phyloP scores from a whole-genome alignment of 2,329 filamentous ascomycete genomes.

The Cercospora berteroae region DNA sequence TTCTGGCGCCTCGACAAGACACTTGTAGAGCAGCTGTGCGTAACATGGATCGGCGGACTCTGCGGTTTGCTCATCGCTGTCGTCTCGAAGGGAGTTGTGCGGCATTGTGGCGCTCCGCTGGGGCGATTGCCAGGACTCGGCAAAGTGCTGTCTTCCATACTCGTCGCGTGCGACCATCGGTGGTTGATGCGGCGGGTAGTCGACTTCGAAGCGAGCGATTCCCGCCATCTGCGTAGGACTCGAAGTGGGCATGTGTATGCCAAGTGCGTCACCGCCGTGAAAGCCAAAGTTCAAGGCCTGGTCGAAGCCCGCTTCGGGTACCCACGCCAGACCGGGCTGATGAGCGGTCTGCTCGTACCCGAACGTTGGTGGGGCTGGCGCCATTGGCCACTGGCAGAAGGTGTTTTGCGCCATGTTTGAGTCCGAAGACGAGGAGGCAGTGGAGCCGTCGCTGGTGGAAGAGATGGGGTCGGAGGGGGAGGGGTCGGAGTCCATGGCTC shows the following conservation, averaged over 20 bases:
- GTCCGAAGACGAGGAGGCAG: conserved; percentile 22
- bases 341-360: conserved; percentile 18
- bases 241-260: conserved; percentile 26
- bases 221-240: conserved; percentile 16
- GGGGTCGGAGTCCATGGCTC: conserved; percentile 19
- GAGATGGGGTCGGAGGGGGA: conserved; percentile 13
- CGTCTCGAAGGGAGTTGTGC: conserved; percentile 21
- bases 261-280: conserved; percentile 17
- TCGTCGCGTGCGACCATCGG: conserved; percentile 8
- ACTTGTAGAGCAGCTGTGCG: conserved; percentile 74
- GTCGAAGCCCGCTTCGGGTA: conserved; percentile 19
- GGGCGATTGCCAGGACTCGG: neutral
- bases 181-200: conserved; percentile 17
- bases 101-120: conserved; percentile 13
- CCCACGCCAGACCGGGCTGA: conserved; percentile 17
- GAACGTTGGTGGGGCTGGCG: conserved; percentile 11
- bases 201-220: conserved; percentile 10
- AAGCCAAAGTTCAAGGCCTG: conserved; percentile 17
- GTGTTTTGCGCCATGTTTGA: conserved; percentile 13
- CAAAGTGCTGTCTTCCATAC: conserved; percentile 9
- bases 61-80: conserved; percentile 18
- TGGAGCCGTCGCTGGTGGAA: conserved; percentile 17
- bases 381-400: conserved; percentile 17
- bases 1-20: conserved; percentile 65
- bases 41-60: conserved; percentile 51